These are phyloP conservation scores for Escovopsis sp. DNA, from an alignment of 2,329 filamentous ascomycete species.

Conservation along the genomic window DNA sequence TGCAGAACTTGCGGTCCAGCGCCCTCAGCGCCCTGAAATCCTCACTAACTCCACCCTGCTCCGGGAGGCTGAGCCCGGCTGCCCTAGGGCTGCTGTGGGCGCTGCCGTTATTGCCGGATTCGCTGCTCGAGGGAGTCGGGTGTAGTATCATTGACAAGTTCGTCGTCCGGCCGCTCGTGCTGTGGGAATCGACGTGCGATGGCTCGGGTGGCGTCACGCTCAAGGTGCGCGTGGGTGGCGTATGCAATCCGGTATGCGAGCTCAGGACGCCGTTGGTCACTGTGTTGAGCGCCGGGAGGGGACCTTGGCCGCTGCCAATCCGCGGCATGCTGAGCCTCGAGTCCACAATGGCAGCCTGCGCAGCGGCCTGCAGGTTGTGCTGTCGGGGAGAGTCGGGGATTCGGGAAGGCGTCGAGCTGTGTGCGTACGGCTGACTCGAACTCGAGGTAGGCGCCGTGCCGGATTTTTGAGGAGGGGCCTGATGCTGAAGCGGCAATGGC, in stretches of 20 bases:
- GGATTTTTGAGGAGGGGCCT: constrained; percentile 13
- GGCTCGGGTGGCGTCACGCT: constrained; percentile 33
- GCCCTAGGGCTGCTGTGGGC: constrained; percentile 25
- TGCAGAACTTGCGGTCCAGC: constrained; percentile 43
- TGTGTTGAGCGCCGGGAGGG: constrained; percentile 28
- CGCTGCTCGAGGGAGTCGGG: constrained; percentile 31
- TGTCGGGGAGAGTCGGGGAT: constrained; percentile 26
- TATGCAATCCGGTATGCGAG: constrained; percentile 19
- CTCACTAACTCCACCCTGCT: constrained; percentile 37
- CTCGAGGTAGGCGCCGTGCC: constrained; percentile 12
- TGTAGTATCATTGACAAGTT: constrained; percentile 37
- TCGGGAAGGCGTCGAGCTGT: constrained; percentile 21
- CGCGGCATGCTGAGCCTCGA: constrained; percentile 19
- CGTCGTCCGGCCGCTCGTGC: constrained; percentile 21
- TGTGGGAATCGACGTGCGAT: constrained; percentile 20
- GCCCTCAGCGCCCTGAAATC: constrained; percentile 52
- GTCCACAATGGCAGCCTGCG: constrained; percentile 27
- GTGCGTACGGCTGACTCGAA: constrained; percentile 17
- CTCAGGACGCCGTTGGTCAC: constrained; percentile 15
- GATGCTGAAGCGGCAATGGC: constrained; percentile 22
- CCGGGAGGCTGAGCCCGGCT: constrained; percentile 12
- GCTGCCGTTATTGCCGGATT: constrained; percentile 29
- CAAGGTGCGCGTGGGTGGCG: constrained; percentile 29
- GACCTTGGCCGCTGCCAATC: constrained; percentile 23
- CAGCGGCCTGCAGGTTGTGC: constrained; percentile 29